A percentile compares a stretch with the other conserved stretches of the same genome.
Conservation (phyloP, 129 eudicot species). For the Lactuca sativa region DNA sequence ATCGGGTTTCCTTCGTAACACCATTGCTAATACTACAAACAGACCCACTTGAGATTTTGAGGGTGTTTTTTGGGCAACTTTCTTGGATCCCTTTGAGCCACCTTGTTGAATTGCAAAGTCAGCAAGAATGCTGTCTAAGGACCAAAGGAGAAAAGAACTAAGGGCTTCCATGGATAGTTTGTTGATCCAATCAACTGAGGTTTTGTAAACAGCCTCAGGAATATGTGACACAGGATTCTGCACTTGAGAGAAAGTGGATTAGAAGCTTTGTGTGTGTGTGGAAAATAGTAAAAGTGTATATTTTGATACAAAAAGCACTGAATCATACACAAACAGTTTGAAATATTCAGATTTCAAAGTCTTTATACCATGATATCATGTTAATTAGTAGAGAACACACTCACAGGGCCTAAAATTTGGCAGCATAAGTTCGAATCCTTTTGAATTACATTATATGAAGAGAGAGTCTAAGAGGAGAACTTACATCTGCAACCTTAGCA, state of each 20-base stretch:
- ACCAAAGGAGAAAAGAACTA: slow-evolving; percentile 58
- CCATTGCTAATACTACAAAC: slow-evolving; percentile 71
- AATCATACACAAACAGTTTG: too few relatives aligned
- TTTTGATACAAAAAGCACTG: too few relatives aligned
- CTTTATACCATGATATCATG: too few relatives aligned
- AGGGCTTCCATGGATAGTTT: slow-evolving; percentile 65
- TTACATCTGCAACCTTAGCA: slow-evolving; percentile 71
- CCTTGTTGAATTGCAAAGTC: slow-evolving; percentile 58
- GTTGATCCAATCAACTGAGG: slow-evolving; percentile 79
- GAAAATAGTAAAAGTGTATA: too few relatives aligned
- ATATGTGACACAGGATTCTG: slow-evolving; percentile 71
- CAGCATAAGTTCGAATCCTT: too few relatives aligned
- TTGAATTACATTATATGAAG: too few relatives aligned
- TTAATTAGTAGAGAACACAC: too few relatives aligned
- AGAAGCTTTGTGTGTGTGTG: neutral
- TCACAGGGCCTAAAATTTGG: too few relatives aligned
- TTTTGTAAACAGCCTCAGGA: slow-evolving; percentile 69
- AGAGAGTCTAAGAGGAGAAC: slow-evolving; percentile 24
- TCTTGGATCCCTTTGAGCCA: slow-evolving; percentile 67
- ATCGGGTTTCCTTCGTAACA: slow-evolving; percentile 76
- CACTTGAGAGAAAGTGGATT: slow-evolving; percentile 4
- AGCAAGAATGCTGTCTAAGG: slow-evolving; percentile 62
- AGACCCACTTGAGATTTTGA: slow-evolving; percentile 82
- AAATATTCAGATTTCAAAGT: too few relatives aligned
- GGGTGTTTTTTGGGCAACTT: slow-evolving; percentile 53